Evolutionary conservation across 2,329 filamentous ascomycete species (phyloP), one percentile per base, ranked within the genome.

Genomic region (Scortechinia acanthostroma): DNA sequence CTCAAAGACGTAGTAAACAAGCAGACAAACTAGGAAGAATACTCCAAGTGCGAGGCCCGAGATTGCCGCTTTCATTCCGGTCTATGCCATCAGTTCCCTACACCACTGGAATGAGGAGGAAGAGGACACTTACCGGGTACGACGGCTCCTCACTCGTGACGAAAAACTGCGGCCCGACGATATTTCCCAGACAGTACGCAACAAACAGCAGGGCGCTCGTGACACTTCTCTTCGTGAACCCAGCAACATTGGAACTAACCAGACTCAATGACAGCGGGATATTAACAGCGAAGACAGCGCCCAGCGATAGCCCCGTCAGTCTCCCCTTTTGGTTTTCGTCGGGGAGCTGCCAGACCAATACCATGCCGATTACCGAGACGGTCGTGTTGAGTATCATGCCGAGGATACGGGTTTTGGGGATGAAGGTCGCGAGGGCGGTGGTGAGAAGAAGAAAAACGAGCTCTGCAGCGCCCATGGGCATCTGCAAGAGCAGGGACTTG

Each of bases 151-250:
- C 35, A 5, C 6, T 17, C 35, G 35, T 6, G 19, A 40, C 5
- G 19, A 10, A 40, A 17, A 40, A 40, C 17, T 40, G 35, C 14
- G 35, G 35, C 17, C 35, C 35, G 19, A 40, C 35, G 35, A 40
- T 40, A 19, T 61, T 61, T 3, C 58, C 58, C 35, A 61, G 45
- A 28, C 60, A 60, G 45, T 60, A 60, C 3, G 56, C 35, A 17
- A 19, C 35, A 17, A 40, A 40, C 10, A 40, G 14, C 35, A 40
- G 10, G 6, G 35, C 35, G 19, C 35, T 59, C 3, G 59, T 56
- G 1, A 55, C 55, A 37, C 57, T 59, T 21, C 57, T 55, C 44
- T 64, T 64, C 1, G 61, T 63, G 43, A 63, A 60, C 0, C 60
- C 60, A 3, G 60, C 58, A 3, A 62, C 55, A 21, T 64, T 64